Evolutionary conservation across 495 filamentous ascomycete species (phyloP).

Genomic region (Aspergillus cristatus): DNA sequence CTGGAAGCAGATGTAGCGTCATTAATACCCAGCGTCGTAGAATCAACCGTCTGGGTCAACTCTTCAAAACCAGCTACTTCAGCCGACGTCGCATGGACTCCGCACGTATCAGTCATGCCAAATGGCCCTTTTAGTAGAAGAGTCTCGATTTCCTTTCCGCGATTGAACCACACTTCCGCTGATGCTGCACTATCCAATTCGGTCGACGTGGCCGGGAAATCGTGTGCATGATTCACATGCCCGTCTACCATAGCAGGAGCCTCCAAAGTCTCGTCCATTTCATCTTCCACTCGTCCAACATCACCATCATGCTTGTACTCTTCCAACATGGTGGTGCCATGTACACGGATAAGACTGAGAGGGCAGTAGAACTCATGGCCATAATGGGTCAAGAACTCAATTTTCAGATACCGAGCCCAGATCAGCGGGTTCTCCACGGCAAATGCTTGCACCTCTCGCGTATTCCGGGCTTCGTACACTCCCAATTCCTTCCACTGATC

Average conservation of each 20-base stretch:
- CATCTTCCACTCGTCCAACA: slow-evolving; percentile 47
- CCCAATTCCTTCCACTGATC: slow-evolving; percentile 90
- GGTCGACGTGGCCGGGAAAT: background rate
- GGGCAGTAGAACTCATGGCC: slow-evolving; percentile 96
- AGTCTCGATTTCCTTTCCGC: slow-evolving; percentile 7
- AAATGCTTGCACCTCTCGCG: slow-evolving; percentile 89
- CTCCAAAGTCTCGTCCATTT: slow-evolving; percentile 33
- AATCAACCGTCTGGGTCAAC: background rate
- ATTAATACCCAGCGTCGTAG: slow-evolving; percentile 5
- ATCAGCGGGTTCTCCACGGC: slow-evolving; percentile 86
- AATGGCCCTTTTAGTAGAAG: slow-evolving; percentile 7
- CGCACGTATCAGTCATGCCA: slow-evolving; percentile 10
- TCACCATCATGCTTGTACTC: slow-evolving; percentile 74
- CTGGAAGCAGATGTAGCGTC: slow-evolving; percentile 1
- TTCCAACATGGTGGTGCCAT: slow-evolving; percentile 95
- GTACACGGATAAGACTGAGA: slow-evolving; percentile 78
- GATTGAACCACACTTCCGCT: slow-evolving; percentile 10
- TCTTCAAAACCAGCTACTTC: slow-evolving; percentile 3
- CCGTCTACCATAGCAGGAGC: slow-evolving; percentile 27
- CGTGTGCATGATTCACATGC: background rate
- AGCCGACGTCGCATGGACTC: slow-evolving; percentile 8
- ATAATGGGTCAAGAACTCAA: slow-evolving; percentile 90
- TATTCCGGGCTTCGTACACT: slow-evolving; percentile 82
- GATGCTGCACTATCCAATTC: background rate
- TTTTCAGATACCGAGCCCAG: slow-evolving; percentile 84